These are phyloP conservation scores for Potentilla sterilis DNA, from an alignment of 306 rosid genomes.

Conservation along the genomic window DNA sequence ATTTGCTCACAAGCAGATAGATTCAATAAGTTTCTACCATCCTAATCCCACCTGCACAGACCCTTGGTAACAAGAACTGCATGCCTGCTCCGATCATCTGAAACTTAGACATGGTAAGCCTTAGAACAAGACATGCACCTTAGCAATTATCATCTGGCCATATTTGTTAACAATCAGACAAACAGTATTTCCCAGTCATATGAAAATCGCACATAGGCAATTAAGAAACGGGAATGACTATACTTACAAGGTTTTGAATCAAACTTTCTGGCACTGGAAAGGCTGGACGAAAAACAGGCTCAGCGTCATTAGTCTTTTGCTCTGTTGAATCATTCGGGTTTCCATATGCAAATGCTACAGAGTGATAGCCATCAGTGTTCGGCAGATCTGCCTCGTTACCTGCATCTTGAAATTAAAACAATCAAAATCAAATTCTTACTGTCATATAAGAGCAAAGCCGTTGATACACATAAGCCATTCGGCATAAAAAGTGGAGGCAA, in stretches of 20 bases:
- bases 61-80: conserved; percentile 81
- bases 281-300: conserved; percentile 51
- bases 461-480: conserved; percentile 14
- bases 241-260: conserved; percentile 66
- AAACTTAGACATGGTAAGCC: conserved; percentile 98
- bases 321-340: conserved; percentile 34
- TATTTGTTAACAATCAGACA: conserved; percentile 45
- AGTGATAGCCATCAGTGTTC: conserved; percentile 42
- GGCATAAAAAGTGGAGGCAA: conserved; percentile 5
- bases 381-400: conserved; percentile 34
- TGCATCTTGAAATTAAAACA: conserved; percentile 39
- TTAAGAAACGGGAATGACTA: not conserved
- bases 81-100: conserved; percentile 85
- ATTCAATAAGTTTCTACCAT: conserved; percentile 62
- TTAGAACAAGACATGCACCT: conserved; percentile 87
- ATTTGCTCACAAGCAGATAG: conserved; percentile 51
- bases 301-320: conserved; percentile 36
- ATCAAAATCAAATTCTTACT: conserved; percentile 30
- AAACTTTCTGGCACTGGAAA: conserved; percentile 75
- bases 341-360: conserved; percentile 69
- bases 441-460: conserved; percentile 1
- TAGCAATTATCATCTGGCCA: conserved; percentile 73
- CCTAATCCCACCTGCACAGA: conserved; percentile 95
- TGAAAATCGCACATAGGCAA: not conserved
- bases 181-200: conserved; percentile 26